A percentile compares a stretch with the other conserved stretches of the same genome.
Evolutionary conservation across 306 rosid genomes (phyloP).

Genomic region (Fagus sylvatica): DNA sequence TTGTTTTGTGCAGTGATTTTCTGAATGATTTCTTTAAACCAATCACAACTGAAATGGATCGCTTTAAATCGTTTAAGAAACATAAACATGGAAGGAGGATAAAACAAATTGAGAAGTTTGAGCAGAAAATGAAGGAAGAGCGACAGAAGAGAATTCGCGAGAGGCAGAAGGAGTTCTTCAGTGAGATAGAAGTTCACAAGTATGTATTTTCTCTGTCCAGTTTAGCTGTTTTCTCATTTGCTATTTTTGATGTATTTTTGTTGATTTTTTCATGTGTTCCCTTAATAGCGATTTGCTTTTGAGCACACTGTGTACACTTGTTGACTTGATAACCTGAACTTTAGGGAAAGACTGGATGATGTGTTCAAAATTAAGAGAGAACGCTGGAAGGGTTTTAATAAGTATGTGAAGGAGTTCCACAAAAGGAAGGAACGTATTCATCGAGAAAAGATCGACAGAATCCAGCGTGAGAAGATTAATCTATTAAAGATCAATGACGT

Average conservation of each 20-base stretch:
- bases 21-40: conserved; percentile 91
- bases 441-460: conserved; percentile 97
- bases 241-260: conserved; percentile 15
- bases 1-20: conserved; percentile 70
- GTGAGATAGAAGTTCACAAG: conserved; percentile 98
- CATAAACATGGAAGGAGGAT: conserved; percentile 96
- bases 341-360: conserved; percentile 93
- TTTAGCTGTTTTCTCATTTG: conserved; percentile 5
- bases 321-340: conserved; percentile 35
- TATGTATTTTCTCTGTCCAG: conserved; percentile 37
- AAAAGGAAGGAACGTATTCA: conserved; percentile 95
- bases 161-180: conserved; percentile 96
- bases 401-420: conserved; percentile 89
- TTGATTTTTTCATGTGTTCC: conserved; percentile 2
- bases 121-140: conserved; percentile 99
- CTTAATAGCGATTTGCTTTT: not conserved
- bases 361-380: conserved; percentile 86
- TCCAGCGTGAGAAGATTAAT: conserved; percentile 98
- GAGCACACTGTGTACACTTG: not conserved
- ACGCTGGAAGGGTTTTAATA: conserved; percentile 91
- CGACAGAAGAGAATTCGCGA: conserved; percentile 97
- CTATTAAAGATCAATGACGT: conserved; percentile 95
- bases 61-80: conserved; percentile 80
- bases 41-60: conserved; percentile 71
- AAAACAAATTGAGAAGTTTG: conserved; percentile 88